Percentiles rank a stretch among this genome's conserved stretches.
Evolutionary conservation across 768 basidiomycete genomes (phyloP).

Genomic region (Leccinum aurantiacum): DNA sequence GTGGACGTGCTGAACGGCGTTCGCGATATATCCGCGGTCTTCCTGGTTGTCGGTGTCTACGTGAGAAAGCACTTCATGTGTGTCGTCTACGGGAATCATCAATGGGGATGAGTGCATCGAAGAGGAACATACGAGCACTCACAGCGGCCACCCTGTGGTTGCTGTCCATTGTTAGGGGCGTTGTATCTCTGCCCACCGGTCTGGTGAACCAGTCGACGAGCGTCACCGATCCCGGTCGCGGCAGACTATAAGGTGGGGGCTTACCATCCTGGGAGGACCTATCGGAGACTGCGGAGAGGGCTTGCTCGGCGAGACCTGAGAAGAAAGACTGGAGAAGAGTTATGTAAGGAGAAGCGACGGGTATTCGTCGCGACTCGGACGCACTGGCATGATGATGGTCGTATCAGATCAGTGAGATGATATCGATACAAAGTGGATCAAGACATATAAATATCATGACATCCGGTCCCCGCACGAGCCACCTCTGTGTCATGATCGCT

Average conservation of each 20-base stretch:
- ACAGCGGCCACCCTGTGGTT: conserved; percentile 26
- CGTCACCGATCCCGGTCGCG: conserved; percentile 3
- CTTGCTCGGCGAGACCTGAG: conserved; percentile 70
- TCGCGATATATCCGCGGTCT: conserved; percentile 8
- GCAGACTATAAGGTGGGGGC: background rate
- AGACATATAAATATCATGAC: background rate
- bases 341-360: background rate
- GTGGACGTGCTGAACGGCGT: conserved; percentile 25
- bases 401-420: conserved; percentile 1
- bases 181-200: conserved; percentile 70
- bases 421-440: background rate
- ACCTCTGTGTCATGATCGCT: background rate
- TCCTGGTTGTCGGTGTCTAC: conserved; percentile 36
- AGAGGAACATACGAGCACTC: conserved; percentile 7
- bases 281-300: conserved; percentile 43
- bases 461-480: background rate
- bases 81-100: conserved; percentile 47
- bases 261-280: conserved; percentile 1
- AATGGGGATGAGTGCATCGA: conserved; percentile 8
- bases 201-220: conserved; percentile 40
- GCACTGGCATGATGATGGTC: conserved; percentile 22
- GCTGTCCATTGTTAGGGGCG: conserved; percentile 46
- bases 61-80: conserved; percentile 56
- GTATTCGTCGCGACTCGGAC: background rate
- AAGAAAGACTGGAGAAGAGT: conserved; percentile 51